Evolutionary conservation across 2,329 filamentous ascomycete genomes (phyloP), one percentile per base, ranked within the genome.

Genomic region (Aspergillus sp.): DNA sequence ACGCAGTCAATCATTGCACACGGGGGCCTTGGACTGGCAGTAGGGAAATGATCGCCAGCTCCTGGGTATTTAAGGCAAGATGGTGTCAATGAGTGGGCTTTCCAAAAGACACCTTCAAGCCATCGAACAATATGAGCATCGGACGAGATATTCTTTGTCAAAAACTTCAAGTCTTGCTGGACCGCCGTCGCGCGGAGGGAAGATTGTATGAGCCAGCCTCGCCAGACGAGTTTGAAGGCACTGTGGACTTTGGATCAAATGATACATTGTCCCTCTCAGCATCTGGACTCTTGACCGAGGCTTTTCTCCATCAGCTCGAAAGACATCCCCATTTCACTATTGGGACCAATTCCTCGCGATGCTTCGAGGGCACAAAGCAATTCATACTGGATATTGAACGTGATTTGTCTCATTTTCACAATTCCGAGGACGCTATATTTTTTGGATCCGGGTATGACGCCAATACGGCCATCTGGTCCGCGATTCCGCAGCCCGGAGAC

Each of bases 371-470:
- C 6, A 60, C 49, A 17, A 58, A 39, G 23, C 52, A 59, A 30
- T 66, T 64, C 17, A 39, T 64, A 17, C 38, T 55, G 49, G 62
- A 77, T 25, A 71, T 83, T 1, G 84, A 88, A 62, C 61, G 66
- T 2, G 70, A 76, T 11, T 82, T 88, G 51, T 82, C 85, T 1
- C 63, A 60, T 0, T 86, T 86, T 66, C 83, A 88, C 65, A 72
- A 77, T 4, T 81, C 83, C 0, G 76, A 80, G 23, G 67, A 77
- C 2, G 84, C 78, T 0, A 66, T 87, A 1, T 73, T 88, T 1
- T 81, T 84, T 62, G 81, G 82, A 57, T 86, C 84, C 0, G 85
- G 83, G 0, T 84, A 82, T 52, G 84, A 86, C 57, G 85, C 84
- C 3, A 87, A 87, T 63, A 77, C 80, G 0, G 84, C 83, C 0